Evolutionary conservation across 768 basidiomycete species (phyloP), one percentile per base, ranked within the genome.

Genomic region (Boletus bicolor): DNA sequence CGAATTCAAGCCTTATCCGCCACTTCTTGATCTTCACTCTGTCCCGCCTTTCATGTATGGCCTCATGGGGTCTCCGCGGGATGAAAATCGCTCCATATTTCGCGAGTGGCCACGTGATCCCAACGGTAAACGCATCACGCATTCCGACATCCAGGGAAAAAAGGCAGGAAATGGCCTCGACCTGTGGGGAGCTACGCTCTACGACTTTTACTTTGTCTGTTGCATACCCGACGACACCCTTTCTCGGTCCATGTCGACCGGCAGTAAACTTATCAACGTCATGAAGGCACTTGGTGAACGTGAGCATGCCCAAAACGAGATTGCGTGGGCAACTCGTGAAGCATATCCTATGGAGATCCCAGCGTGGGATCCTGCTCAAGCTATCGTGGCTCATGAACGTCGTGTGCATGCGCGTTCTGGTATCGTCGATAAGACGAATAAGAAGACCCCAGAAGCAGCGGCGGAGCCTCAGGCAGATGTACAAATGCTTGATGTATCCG

Each of bases 151-250:
- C 8, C 62, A 17, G 1, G 67, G 69, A 0, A 68, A 70, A 44
- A 44, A 61, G 38, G 62, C 67, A 1, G 56, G 45, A 21, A 66
- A 66, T 14, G 64, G 59, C 6, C 53, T 61, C 24, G 9, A 57
- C 24, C 19, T 59, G 19, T 70, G 69, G 69, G 70, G 65, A 5
- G 68, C 68, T 0, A 71, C 70, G 1, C 64, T 70, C 32, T 65
- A 62, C 44, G 69, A 71, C 45, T 71, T 70, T 53, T 70, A 61
- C 45, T n/a, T 37, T 55, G 39, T 64, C 49, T 45, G 42, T 32
- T 36, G 57, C 30, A 15, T 59, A 14, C 62, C 62, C 4, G 8
- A 12, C 34, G 36, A 0, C 15, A 24, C 21, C 21, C 21, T 24
- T 24, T 24, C 21, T 24, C 21, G 21, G 0, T 6, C 2, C 21